Conservation (phyloP, 495 filamentous ascomycete genomes). For the Trichoderma erinaceum region DNA sequence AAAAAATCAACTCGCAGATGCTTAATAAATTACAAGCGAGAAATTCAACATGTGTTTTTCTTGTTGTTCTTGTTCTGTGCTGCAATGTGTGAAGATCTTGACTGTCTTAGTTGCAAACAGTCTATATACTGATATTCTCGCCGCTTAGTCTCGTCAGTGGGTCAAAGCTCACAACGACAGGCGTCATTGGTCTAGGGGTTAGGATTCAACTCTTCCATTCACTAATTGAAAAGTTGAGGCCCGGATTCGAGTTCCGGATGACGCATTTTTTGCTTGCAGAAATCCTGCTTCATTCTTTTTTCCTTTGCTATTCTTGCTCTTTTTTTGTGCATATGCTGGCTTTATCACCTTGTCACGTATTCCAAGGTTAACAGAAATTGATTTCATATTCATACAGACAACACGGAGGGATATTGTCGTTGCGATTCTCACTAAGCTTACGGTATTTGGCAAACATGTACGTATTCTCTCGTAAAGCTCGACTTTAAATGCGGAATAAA, state of each 20-base stretch:
- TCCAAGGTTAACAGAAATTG: not conserved
- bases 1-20: too few species aligned
- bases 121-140: not conserved
- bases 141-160: not conserved
- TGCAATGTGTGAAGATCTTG: not conserved
- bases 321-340: not conserved
- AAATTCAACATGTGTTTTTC: too few species aligned
- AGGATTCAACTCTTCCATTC: conserved; percentile 13
- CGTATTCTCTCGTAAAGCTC: too few species aligned
- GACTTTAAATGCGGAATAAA: too few species aligned
- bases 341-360: not conserved
- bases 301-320: not conserved
- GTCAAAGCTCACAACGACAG: not conserved
- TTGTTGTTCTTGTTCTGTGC: too few species aligned
- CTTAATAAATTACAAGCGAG: too few species aligned
- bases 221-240: conserved; percentile 7
- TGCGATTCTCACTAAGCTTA: too few species aligned
- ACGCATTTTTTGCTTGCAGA: not conserved
- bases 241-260: conserved; percentile 14
- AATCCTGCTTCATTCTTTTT: not conserved
- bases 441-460: too few species aligned
- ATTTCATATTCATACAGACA: too few species aligned
- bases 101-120: not conserved
- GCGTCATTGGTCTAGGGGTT: conserved; percentile 14
- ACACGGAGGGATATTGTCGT: too few species aligned